Conservation (phyloP, 2,329 filamentous ascomycete genomes). For the Coleophoma crateriformis region DNA sequence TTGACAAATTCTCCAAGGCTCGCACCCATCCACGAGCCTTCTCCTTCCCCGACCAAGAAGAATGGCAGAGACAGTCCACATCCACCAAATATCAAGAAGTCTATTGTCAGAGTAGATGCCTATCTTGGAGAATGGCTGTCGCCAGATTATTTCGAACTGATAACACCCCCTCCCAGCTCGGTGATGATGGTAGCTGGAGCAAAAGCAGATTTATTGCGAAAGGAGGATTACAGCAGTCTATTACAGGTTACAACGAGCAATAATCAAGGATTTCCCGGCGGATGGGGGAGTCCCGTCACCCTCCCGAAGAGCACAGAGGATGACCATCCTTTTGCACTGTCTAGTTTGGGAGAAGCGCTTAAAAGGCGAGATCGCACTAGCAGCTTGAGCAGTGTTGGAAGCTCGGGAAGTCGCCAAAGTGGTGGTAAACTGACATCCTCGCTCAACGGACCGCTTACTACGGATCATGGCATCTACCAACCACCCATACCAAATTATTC, state of each 20-base stretch:
- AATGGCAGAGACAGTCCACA: conserved; percentile 11
- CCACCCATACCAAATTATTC: conserved; percentile 79
- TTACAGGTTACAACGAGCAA: conserved; percentile 17
- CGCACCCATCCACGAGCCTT: conserved; percentile 20
- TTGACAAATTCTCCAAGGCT: conserved; percentile 21
- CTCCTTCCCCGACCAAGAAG: conserved; percentile 1
- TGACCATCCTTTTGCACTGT: conserved; percentile 18
- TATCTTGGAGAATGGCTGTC: conserved; percentile 95
- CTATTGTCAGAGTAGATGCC: conserved; percentile 75
- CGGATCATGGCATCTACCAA: conserved; percentile 50
- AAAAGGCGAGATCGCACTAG: conserved; percentile 25
- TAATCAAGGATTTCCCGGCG: conserved; percentile 29
- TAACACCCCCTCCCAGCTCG: conserved; percentile 81
- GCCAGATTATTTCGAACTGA: conserved; percentile 87
- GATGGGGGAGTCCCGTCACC: conserved; percentile 27
- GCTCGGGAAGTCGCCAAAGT: conserved; percentile 17
- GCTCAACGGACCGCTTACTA: conserved; percentile 1
- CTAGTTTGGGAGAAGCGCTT: conserved; percentile 18
- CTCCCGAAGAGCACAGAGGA: conserved; percentile 18
- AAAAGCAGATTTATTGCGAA: conserved; percentile 78
- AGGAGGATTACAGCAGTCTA: conserved; percentile 58
- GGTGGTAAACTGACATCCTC: conserved; percentile 3
- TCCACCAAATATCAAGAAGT: conserved; percentile 39
- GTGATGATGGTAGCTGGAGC: conserved; percentile 83
- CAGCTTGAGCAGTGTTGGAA: conserved; percentile 25